Evolutionary conservation across 306 rosid species (phyloP), one percentile per base, ranked within the genome.

Genomic region (Rubus parviflorus): DNA sequence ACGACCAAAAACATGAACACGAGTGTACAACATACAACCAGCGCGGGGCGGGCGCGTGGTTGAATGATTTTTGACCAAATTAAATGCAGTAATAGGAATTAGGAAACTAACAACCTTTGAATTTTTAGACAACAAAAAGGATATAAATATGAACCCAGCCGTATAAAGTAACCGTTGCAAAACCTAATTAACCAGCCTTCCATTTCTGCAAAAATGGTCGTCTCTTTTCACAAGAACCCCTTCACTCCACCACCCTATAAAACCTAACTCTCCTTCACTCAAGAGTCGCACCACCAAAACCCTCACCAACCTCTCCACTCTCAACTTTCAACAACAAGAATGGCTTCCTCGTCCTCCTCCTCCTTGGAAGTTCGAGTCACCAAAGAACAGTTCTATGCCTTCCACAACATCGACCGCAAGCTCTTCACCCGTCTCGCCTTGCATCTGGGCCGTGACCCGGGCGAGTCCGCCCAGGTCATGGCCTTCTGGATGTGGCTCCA

Each of bases 401-500:
- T 90, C 25, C 90, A 93, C 83, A 65, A 48, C 38, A 62, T 88
- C 0, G 98, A 93, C 40, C 85, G 98, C 7, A 45, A 43, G 6
- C 87, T 93, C 2, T 93, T 85, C 81, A 43, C 30, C 43, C 86
- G 90, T 3, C 37, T 93, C 52, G 80, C 87, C 10, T 77, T 81
- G 25, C 17, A 11, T 15, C 80, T 90, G 0, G 62, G 83, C 2
- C 93, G 88, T 0, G 92, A 89, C 22, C 75, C 88, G 0, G 67
- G 80, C 0, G 78, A 81, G 61, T 83, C 93, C 0, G 71, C 77
- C 0, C 85, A 79, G 0, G 79, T 91, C 13, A 85, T 91, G 93
- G 89, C 88, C 4, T 76, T 93, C 17, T 75, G 92, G 81, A 25
- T 93, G 64, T 93, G 97, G 93, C 76, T 89, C 0, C 95, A 93